Evolutionary conservation across 805 yeast species (phyloP), one percentile per base, ranked within the genome.

Genomic region (Ogataea corticis): DNA sequence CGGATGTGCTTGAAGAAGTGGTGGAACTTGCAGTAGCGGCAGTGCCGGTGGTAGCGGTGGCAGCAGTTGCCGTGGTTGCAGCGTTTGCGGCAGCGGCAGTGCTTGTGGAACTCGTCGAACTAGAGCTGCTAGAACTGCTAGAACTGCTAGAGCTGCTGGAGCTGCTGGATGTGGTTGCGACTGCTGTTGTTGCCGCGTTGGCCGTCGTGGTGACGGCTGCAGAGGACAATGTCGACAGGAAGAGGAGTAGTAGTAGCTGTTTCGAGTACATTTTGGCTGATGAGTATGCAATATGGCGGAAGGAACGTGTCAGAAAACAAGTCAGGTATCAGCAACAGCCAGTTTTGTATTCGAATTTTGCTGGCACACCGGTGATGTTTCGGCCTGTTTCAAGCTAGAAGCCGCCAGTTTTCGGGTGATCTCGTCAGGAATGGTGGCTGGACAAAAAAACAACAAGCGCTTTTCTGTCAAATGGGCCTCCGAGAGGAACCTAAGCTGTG

Each of bases 41-140:
- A 6, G 18, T 9, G 30, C 30, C 19, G 7, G 31, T 7, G 12
- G 38, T 7, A 12, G 30, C 19, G 3, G 38, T 14, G 15, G 31
- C 7, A 15, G 38, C n/a, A 6, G 38, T 23, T 37, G 40, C 37
- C 11, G 47, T 41, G 10, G 48, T 38, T 7, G 55, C 42, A 14
- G 49, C 38, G n/a, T 45, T 41, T 10, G 48, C 41, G 12, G 51
- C 44, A 15, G 49, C 33, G 17, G 46, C 31, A 18, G 29, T 31
- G 14, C 29, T 31, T 30, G 9, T 43, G n/a, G n/a, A n/a, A n/a
- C n/a, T n/a, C n/a, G n/a, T n/a, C n/a, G n/a, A n/a, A n/a, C n/a
- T n/a, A n/a, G 11, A 11, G 33, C 18, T 12, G 38, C 14, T 13
- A 38, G 17, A 12, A 28, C 31, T 28, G 31, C 13, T 28, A n/a